A percentile compares a stretch with the other conserved stretches of the same genome.
Conservation (phyloP, 2,329 filamentous ascomycete genomes). For the Mycosphaerella sp. region DNA sequence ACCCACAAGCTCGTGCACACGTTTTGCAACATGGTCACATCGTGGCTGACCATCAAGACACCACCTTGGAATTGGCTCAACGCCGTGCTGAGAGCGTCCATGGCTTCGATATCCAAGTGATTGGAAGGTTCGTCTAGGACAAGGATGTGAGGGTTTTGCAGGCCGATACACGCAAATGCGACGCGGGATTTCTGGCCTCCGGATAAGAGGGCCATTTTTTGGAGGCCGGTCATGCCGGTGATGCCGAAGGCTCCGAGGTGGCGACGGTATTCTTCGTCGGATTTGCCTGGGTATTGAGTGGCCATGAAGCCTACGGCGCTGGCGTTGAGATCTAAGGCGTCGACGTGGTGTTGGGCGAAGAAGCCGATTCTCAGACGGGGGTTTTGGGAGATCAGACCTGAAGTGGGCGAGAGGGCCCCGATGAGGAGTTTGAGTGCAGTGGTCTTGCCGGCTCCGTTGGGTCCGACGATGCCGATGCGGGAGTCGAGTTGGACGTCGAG, state of each 20-base stretch:
- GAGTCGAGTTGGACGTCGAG: slow-evolving; percentile 97
- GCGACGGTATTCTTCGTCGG: slow-evolving; percentile 93
- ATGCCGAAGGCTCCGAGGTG: slow-evolving; percentile 81
- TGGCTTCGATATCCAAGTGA: slow-evolving; percentile 97
- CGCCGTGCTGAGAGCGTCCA: slow-evolving; percentile 83
- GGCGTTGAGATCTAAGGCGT: slow-evolving; percentile 81
- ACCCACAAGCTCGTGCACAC: slow-evolving; percentile 96
- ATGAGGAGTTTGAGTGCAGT: slow-evolving; percentile 98
- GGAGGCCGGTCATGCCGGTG: slow-evolving; percentile 90
- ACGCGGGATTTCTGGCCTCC: slow-evolving; percentile 98
- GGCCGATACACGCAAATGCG: slow-evolving; percentile 89
- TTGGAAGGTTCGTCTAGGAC: slow-evolving; percentile 98
- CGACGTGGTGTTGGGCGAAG: slow-evolving; percentile 98
- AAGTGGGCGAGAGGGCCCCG: slow-evolving; percentile 67
- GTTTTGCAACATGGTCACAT: slow-evolving; percentile 91
- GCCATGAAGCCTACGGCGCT: slow-evolving; percentile 96
- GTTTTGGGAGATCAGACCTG: slow-evolving; percentile 80
- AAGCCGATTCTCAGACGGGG: slow-evolving; percentile 86
- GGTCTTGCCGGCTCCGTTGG: slow-evolving; percentile 97
- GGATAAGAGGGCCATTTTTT: slow-evolving; percentile 90
- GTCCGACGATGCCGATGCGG: slow-evolving; percentile 96
- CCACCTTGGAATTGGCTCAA: slow-evolving; percentile 84
- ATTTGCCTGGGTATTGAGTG: slow-evolving; percentile 79
- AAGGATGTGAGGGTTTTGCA: slow-evolving; percentile 92
- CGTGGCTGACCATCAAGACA: slow-evolving; percentile 97